These are phyloP conservation scores for Calamus simplicifolius DNA, from an alignment of 176 grass and related monocot species.

Conservation along the genomic window DNA sequence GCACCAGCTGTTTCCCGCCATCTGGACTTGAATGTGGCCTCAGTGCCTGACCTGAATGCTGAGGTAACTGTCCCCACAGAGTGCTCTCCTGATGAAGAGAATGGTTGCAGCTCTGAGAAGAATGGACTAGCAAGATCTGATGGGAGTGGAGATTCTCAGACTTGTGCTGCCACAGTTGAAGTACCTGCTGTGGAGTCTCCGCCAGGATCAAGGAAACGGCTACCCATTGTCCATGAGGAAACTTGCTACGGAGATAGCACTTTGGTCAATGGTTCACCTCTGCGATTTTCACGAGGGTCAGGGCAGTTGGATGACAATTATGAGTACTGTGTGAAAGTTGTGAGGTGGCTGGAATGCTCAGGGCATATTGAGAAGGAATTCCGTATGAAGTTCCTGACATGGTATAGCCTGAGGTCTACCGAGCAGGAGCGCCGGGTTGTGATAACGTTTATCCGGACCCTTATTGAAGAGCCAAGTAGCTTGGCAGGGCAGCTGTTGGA, in stretches of 20 bases:
- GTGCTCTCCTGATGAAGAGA: constrained; percentile 29
- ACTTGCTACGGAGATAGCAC: constrained; percentile 36
- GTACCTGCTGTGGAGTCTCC: constrained; percentile 52
- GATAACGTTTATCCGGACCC: constrained; percentile 59
- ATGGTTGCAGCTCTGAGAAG: constrained; percentile 33
- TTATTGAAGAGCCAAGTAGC: constrained; percentile 68
- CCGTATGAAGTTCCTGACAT: constrained; percentile 79
- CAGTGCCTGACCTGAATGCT: constrained; percentile 76
- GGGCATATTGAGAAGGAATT: constrained; percentile 58
- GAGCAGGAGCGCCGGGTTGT: constrained; percentile 73
- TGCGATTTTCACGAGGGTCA: constrained; percentile 41
- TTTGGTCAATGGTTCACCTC: constrained; percentile 25
- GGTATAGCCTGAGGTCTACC: constrained; percentile 77
- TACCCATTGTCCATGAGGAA: background rate
- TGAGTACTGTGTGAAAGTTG: constrained; percentile 72
- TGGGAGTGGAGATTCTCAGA: constrained; percentile 73
- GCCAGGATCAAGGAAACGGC: constrained; percentile 25
- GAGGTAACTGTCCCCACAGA: constrained; percentile 45
- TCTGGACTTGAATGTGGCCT: constrained; percentile 57
- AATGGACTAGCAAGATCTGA: constrained; percentile 44
- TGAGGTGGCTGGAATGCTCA: constrained; percentile 64
- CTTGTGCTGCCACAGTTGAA: constrained; percentile 46
- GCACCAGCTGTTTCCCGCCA: constrained; percentile 50
- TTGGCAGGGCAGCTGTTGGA: constrained; percentile 73
- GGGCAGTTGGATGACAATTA: constrained; percentile 75